Evolutionary conservation across 2,329 filamentous ascomycete species (phyloP).

Genomic region (Cladosporium phlei): DNA sequence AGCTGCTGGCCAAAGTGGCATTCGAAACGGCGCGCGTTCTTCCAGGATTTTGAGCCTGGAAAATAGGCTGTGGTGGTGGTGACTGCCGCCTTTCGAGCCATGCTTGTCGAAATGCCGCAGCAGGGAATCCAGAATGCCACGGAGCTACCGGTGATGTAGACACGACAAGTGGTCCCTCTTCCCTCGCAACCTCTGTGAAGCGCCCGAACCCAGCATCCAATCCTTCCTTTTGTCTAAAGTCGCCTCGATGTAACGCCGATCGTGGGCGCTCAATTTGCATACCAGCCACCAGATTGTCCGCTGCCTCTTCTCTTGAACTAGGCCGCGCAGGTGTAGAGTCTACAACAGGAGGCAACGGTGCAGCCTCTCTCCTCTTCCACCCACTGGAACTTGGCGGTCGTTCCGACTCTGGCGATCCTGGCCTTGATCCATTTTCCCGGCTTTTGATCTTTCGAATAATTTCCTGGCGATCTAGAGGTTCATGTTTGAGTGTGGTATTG

Average conservation of each 20-base stretch:
- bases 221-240: slow-evolving; percentile 51
- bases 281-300: slow-evolving; percentile 29
- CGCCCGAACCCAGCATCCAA: slow-evolving; percentile 15
- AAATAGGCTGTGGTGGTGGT: slow-evolving; percentile 12
- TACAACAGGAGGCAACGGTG: slow-evolving; percentile 12
- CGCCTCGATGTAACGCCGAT: slow-evolving; percentile 63
- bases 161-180: slow-evolving; percentile 24
- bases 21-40: slow-evolving; percentile 41
- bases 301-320: slow-evolving; percentile 19
- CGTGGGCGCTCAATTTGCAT: slow-evolving; percentile 72
- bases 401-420: slow-evolving; percentile 24
- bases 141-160: slow-evolving; percentile 53
- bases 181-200: slow-evolving; percentile 16
- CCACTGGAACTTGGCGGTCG: slow-evolving; percentile 17
- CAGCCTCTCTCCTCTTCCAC: slow-evolving; percentile 50
- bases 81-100: slow-evolving; percentile 16
- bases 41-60: slow-evolving; percentile 37
- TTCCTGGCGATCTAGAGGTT: slow-evolving; percentile 60
- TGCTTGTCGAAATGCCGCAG: slow-evolving; percentile 30
- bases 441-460: slow-evolving; percentile 79
- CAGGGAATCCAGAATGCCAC: slow-evolving; percentile 50
- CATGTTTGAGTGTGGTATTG: slow-evolving; percentile 24
- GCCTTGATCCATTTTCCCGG: slow-evolving; percentile 22
- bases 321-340: slow-evolving; percentile 14
- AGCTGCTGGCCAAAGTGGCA: slow-evolving; percentile 71